Base-by-base conservation (phyloP, 2,329 filamentous ascomycete genomes). In the Xylaria sp. region DNA sequence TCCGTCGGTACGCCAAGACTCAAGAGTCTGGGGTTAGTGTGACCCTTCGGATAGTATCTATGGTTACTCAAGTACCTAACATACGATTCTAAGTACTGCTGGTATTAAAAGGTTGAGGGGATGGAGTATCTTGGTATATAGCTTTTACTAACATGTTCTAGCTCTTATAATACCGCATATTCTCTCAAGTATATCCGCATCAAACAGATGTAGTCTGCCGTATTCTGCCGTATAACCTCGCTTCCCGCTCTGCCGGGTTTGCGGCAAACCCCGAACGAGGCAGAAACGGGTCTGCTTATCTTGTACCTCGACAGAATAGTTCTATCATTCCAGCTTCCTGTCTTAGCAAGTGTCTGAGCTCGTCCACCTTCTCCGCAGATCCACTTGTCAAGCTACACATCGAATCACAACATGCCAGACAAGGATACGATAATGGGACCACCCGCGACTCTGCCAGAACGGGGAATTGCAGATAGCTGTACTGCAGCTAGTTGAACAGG, bases 281-380 rank as follows among this genome's bases (percentile, higher is more conserved):
- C 41, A 46, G 18, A 18, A 46, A 66, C 7, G 28, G 9, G 10
- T 25, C 12, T 52, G 28, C 58, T 68, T 68, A 68, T 68, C 69
- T 57, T 23, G 12, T 46, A n/a, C 18, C 41, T 46, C 63, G 57
- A 50, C 34, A 55, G 15, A 25, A 20, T 13, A 28, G 28, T 23
- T 41, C 20, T 56, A 20, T 39, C 55, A 28, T 63, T 39, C 37
- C 66, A 72, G 54, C 70, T 72, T 66, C 70, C 70, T 65, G 51
- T 69, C 69, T 71, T 37, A 66, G 69, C 57, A 66, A 66, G 66
- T 48, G 28, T 67, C 31, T 20, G 51, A 48, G 48, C 54, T 59
- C 41, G 41, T 28, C 37, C 52, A 52, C 50, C 34, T 52, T 59
- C 57, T 59, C 69, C 28, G 63, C 41, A 44, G 54, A 54, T 65